phyloP scores from a whole-genome alignment of 2,329 filamentous ascomycete genomes.

The Pseudogymnoascus sp. region DNA sequence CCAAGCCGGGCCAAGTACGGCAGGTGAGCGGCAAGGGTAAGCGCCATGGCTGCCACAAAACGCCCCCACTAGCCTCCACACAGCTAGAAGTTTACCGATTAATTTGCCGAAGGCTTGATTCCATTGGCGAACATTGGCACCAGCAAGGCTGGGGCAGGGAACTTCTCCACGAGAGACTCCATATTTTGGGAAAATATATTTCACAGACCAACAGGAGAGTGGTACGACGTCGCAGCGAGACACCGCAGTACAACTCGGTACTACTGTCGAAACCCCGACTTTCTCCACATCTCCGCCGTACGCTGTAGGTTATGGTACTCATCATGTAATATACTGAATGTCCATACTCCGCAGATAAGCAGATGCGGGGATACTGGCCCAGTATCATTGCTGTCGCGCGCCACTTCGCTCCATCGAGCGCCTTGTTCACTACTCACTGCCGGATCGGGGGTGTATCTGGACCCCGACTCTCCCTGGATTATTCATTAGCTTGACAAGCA shows the following conservation, averaged over 20 bases:
- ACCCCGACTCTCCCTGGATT: background rate
- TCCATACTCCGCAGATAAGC: background rate
- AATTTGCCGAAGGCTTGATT: background rate
- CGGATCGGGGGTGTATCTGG: background rate
- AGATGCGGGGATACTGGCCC: background rate
- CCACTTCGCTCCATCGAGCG: background rate
- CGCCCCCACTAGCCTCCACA: background rate
- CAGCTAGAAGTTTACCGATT: background rate
- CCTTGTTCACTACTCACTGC: background rate
- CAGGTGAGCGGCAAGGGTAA: background rate
- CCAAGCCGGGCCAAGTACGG: background rate
- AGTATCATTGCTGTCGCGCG: constrained; percentile 2
- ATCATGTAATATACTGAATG: background rate
- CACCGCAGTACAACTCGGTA: background rate
- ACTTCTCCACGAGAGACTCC: background rate
- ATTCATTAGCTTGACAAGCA: background rate
- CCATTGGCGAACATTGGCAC: background rate
- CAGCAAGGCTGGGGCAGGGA: background rate
- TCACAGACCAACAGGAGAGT: background rate
- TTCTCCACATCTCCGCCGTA: background rate
- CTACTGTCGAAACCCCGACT: background rate
- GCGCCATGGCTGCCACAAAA: background rate
- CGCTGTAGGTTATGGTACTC: background rate
- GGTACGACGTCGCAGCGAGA: background rate
- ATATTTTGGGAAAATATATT: background rate